A percentile compares a stretch with the other conserved stretches of the same genome.
Conservation (phyloP, 331 rosid genomes). For the Quercus tomentella region DNA sequence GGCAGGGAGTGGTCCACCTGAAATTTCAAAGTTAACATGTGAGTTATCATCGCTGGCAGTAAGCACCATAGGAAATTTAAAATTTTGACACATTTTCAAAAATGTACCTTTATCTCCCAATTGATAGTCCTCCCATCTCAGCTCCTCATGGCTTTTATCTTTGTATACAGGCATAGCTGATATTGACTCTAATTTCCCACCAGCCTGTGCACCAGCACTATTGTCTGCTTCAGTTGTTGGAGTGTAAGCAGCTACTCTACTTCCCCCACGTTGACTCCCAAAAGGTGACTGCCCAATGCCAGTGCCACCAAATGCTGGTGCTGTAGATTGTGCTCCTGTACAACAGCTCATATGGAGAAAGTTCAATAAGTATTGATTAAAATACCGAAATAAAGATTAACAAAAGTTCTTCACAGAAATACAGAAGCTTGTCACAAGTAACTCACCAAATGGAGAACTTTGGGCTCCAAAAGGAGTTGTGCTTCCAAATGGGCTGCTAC, state of each 20-base stretch:
- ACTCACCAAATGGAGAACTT: constrained; percentile 47
- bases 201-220: constrained; percentile 43
- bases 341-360: constrained; percentile 6
- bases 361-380: constrained; percentile 7
- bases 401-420: neutral
- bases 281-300: constrained; percentile 45
- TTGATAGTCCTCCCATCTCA: constrained; percentile 98
- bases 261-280: constrained; percentile 90
- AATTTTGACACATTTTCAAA: neutral
- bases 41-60: neutral
- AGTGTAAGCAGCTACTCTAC: constrained; percentile 65
- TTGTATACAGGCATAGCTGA: constrained; percentile 89
- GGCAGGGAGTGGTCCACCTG: constrained; percentile 87
- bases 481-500: too few relatives aligned
- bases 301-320: constrained; percentile 53
- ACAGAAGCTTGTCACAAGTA: neutral
- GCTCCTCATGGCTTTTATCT: constrained; percentile 95
- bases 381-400: neutral
- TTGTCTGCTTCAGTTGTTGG: constrained; percentile 72
- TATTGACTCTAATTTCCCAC: constrained; percentile 70
- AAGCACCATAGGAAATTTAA: neutral
- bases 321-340: constrained; percentile 68
- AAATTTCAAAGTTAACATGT: constrained; percentile 12
- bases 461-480: too few relatives aligned
- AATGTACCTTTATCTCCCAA: constrained; percentile 80